Base-by-base conservation (phyloP, 805 yeast genomes). In the Blastobotrys americana region DNA sequence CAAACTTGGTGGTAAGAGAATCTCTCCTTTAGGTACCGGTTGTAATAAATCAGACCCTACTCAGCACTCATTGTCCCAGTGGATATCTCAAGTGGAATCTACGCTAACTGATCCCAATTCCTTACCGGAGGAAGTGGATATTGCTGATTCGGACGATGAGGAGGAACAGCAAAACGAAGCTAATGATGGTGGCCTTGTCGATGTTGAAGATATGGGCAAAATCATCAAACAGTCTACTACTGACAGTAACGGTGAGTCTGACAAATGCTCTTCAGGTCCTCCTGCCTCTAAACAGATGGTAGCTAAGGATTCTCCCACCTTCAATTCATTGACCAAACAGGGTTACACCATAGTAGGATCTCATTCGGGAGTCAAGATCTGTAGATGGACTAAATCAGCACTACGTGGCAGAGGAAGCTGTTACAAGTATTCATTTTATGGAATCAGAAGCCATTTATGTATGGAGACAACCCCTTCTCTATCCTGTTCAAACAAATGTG, bases 341-440 rank as follows among this genome's bases (percentile, higher is more conserved):
- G 97, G 97, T 1, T 88, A 88, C 56, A 84, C 94, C 0, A 79
- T 88, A 50, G 95, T 88, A 34, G 97, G 97, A 3, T 80, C 94
- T 0, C 97, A 88, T 56, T 86, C 96, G 0, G 97, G 97, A 28
- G 97, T 88, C 38, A 88, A 88, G 60, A 85, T 89, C 22, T 88
- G 97, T 58, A 77, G 97, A 57, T 88, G 97, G 97, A 89, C 97
- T 0, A 89, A 89, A 59, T 83, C 93, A 46, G 97, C 96, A 1
- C 70, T 88, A 55, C 74, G 97, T 54, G 96, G 96, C 22, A 76
- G 96, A 55, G 97, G 97, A 2, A 86, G 95, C 2, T 88, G 97
- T 67, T 88, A 88, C 67, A 88, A 88, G 61, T 86, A 76, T 65
- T 95, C 96, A 6, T 82, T 88, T 56, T 88, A 89, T 61, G 96